Evolutionary conservation across 2,329 filamentous ascomycete species (phyloP), one percentile per base, ranked within the genome.

Genomic region (Myotisia sp.): DNA sequence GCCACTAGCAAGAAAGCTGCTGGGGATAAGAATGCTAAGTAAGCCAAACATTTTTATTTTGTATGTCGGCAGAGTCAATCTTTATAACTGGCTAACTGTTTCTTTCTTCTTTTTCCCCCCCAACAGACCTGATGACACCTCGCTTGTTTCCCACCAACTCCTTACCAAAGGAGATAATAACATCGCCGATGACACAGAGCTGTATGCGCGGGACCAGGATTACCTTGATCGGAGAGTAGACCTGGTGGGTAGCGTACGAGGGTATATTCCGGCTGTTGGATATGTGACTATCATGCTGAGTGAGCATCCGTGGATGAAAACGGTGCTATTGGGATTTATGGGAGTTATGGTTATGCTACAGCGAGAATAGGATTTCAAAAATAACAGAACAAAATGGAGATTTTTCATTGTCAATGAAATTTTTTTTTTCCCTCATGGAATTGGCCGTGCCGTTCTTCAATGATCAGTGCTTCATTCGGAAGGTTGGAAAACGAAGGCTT

Each of bases 101-200:
- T 26, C 26, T 13, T 23, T 36, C 5, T 4, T 16, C 17, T 33
- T 5, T 26, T 20, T 3, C n/a, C 31, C 4, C 18, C 12, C 3
- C 27, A 29, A 9, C 27, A 19, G 32, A 27, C 32, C 32, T 5
- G 32, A 24, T n/a, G 13, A 26, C 10, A 23, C 32, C n/a, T 17
- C 33, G 2, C 33, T 44, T 7, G 29, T 44, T 32, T 47, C 54
- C 13, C 51, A 58, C 27, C 59, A 83, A 52, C 72, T 98, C 13
- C 71, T 98, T 37, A 98, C 90, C 21, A 98, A 98, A 62, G 90
- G 90, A 45, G 90, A 98, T 62, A 98, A 95, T 67, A 98, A 98
- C 55, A 60, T 74, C 5, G 81, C 83, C 26, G 87, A 95, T 57
- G 90, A 98, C 55, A 92, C 84, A 10, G 86, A 94, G 54, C 70